Conservation (phyloP, 2,329 filamentous ascomycete genomes). For the Hypoxylon sp. region DNA sequence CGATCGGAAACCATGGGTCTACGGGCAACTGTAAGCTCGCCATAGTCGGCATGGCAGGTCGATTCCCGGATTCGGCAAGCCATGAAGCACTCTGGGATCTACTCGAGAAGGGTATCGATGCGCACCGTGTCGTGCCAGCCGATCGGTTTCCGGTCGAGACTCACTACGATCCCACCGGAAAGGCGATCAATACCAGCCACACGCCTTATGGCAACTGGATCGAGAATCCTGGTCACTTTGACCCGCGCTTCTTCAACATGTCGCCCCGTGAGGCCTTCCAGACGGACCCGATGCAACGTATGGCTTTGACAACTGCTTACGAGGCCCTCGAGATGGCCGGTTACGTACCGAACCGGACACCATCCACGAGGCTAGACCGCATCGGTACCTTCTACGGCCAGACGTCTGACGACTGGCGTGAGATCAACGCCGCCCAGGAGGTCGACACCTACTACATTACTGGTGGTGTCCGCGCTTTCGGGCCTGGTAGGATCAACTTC, state of each 20-base stretch:
- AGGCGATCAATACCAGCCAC: conserved; percentile 77
- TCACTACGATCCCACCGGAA: conserved; percentile 75
- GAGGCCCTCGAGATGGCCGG: conserved; percentile 85
- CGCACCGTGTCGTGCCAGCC: conserved; percentile 71
- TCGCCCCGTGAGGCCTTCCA: conserved; percentile 81
- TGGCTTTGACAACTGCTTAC: conserved; percentile 79
- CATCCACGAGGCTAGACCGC: conserved; percentile 67
- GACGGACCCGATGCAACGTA: conserved; percentile 81
- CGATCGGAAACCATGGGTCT: conserved; percentile 57
- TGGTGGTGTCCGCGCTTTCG: conserved; percentile 59
- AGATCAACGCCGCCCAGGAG: conserved; percentile 76
- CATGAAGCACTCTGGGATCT: conserved; percentile 79
- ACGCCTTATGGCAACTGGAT: conserved; percentile 79
- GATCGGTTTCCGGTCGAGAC: conserved; percentile 78
- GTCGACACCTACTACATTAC: conserved; percentile 65
- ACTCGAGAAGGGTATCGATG: conserved; percentile 76
- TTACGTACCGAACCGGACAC: conserved; percentile 76
- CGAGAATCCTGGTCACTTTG: conserved; percentile 78
- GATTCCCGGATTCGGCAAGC: conserved; percentile 76
- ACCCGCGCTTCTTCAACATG: conserved; percentile 89
- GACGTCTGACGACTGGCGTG: conserved; percentile 80
- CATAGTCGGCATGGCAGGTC: conserved; percentile 83
- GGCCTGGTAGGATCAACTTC: conserved; percentile 58
- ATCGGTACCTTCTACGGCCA: conserved; percentile 80
- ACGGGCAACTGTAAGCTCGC: conserved; percentile 73